Evolutionary conservation across 768 basidiomycete genomes (phyloP), one percentile per base, ranked within the genome.

Genomic region (Chalciporus piperatus): DNA sequence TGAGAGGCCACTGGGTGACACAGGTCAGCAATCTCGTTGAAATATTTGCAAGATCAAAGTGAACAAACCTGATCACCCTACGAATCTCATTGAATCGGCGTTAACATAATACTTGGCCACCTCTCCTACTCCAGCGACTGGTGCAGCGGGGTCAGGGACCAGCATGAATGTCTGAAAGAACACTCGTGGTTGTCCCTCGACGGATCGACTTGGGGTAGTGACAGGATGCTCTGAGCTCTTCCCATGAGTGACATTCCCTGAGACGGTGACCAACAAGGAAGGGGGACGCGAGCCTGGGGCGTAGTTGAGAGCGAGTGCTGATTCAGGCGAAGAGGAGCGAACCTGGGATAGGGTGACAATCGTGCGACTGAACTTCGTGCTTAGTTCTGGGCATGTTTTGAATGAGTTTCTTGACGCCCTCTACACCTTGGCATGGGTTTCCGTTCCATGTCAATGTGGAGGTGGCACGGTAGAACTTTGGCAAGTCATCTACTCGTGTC

Each of bases 341-440:
- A 87, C 91, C 89, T 69, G 89, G 87, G 52, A 93, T 90, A 32
- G 92, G 87, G 66, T 93, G 91, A 59, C 92, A 93, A 65, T 93
- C 92, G 57, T 90, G 91, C 16, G 88, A 90, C 65, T 89, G 86
- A 17, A 93, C 78, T 52, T 93, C 92, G 59, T 93, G 91, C 57
- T 83, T 88, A 23, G 90, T 89, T 17, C 74, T 72, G 2, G 89
- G 89, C 84, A 90, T 90, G 47, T 80, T 81, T 57, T 79, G 70
- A 20, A 90, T 75, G 39, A 92, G 76, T 50, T 81, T 76, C 48
- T 76, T 77, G 41, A 92, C 73, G 3, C 85, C 88, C 19, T 85
- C 85, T 6, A 75, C 67, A 4, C 91, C 91, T 56, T 86, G 82
- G 51, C 84, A 84, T 4, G 88, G 86, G 50, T 81, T 88, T 13